A percentile compares a stretch with the other conserved stretches of the same genome.
Conservation (phyloP, 2,329 filamentous ascomycete species). For the Trichophyton verrucosum region DNA sequence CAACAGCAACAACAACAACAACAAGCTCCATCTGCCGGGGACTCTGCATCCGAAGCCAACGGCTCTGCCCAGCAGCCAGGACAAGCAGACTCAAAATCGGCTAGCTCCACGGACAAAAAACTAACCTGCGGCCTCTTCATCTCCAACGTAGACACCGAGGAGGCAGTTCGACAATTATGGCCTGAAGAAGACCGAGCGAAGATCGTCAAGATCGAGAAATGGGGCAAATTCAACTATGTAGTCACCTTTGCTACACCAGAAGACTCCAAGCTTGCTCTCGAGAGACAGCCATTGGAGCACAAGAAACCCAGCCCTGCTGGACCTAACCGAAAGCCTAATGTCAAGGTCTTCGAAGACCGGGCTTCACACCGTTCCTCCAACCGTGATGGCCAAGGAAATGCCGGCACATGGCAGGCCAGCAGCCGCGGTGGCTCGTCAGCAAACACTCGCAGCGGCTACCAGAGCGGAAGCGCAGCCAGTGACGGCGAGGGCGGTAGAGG, state of each 20-base stretch:
- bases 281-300: slow-evolving; percentile 59
- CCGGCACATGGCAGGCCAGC: slow-evolving; percentile 44
- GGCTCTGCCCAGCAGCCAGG: slow-evolving; percentile 39
- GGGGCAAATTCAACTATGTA: slow-evolving; percentile 62
- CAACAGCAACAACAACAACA: no score
- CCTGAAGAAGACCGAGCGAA: slow-evolving; percentile 70
- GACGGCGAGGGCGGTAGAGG: slow-evolving; percentile 59
- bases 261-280: slow-evolving; percentile 68
- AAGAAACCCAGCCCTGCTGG: slow-evolving; percentile 57
- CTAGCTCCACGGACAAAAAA: slow-evolving; percentile 41
- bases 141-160: slow-evolving; percentile 69
- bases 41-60: slow-evolving; percentile 36
- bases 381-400: slow-evolving; percentile 30
- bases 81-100: slow-evolving; percentile 40
- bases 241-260: slow-evolving; percentile 70
- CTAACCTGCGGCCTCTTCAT: slow-evolving; percentile 79
- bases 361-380: slow-evolving; percentile 34
- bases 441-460: slow-evolving; percentile 59
- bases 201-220: slow-evolving; percentile 58
- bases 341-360: slow-evolving; percentile 70
- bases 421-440: slow-evolving; percentile 54
- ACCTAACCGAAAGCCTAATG: slow-evolving; percentile 64
- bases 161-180: slow-evolving; percentile 72
- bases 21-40: slow-evolving; percentile 17
- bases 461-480: slow-evolving; percentile 62